Percentiles rank a stretch among this genome's conserved stretches.
Conservation (phyloP, 768 basidiomycete species). For the Pholiota molesta region DNA sequence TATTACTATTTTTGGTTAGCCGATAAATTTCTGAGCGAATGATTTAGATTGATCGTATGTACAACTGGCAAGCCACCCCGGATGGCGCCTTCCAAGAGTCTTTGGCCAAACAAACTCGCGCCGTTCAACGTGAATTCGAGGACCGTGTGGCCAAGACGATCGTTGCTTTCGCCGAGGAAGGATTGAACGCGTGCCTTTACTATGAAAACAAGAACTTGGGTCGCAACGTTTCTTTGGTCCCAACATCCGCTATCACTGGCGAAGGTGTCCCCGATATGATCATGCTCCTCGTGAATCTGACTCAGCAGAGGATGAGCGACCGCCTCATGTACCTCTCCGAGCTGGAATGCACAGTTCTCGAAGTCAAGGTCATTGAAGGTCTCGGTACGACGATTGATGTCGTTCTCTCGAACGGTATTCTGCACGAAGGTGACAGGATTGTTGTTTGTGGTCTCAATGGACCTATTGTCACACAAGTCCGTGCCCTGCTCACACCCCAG, state of each 20-base stretch:
- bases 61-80: conserved; percentile 90
- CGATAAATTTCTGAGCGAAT: background rate
- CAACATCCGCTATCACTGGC: conserved; percentile 96
- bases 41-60: conserved; percentile 92
- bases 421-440: conserved; percentile 91
- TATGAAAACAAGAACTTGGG: conserved; percentile 98
- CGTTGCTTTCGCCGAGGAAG: conserved; percentile 96
- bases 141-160: conserved; percentile 84
- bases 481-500: conserved; percentile 94
- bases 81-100: conserved; percentile 94
- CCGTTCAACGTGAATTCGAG: conserved; percentile 91
- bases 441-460: conserved; percentile 97
- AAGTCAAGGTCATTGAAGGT: conserved; percentile 98
- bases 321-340: conserved; percentile 97
- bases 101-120: conserved; percentile 74
- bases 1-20: conserved; percentile 1
- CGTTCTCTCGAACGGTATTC: conserved; percentile 90
- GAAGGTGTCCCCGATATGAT: conserved; percentile 99
- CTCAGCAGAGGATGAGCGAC: conserved; percentile 97
- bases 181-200: conserved; percentile 92
- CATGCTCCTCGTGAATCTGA: conserved; percentile 95
- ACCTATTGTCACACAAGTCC: conserved; percentile 92
- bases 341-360: conserved; percentile 95
- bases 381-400: conserved; percentile 98
- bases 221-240: conserved; percentile 93